Percentiles rank a stretch among this genome's conserved stretches.
Evolutionary conservation across 345 rosid species (phyloP).

Genomic region (Viola odorata): DNA sequence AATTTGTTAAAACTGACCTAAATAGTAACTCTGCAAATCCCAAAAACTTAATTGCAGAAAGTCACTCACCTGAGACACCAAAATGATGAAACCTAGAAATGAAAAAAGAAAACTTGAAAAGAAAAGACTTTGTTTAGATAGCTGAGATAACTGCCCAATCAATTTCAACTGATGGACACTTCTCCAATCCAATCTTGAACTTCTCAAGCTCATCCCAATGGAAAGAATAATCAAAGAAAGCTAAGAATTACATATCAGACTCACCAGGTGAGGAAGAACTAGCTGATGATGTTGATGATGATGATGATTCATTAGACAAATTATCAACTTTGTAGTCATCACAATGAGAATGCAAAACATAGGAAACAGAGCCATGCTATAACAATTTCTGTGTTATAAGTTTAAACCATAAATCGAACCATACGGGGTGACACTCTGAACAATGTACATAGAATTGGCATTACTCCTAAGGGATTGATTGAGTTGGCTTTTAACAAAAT

Average conservation of each 20-base stretch:
- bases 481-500: not conserved
- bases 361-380: too few species aligned
- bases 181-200: constrained; percentile 17
- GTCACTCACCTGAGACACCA: too few species aligned
- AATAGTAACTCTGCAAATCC: constrained; percentile 13
- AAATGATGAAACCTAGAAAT: too few species aligned
- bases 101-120: too few species aligned
- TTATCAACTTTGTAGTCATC: constrained; percentile 36
- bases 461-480: not conserved
- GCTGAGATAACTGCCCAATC: constrained; percentile 24
- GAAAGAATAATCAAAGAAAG: constrained; percentile 18
- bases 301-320: constrained; percentile 48
- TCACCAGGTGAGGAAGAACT: constrained; percentile 35
- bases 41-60: constrained; percentile 27
- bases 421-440: not conserved
- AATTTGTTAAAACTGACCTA: constrained; percentile 10
- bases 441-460: not conserved
- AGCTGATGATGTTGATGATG: too few species aligned
- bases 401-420: not conserved
- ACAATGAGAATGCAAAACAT: too few species aligned
- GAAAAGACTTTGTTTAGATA: too few species aligned
- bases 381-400: too few species aligned
- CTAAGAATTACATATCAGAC: constrained; percentile 26
- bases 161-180: constrained; percentile 28
- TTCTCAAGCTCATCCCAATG: constrained; percentile 23